Conservation (phyloP, 2,329 filamentous ascomycete species). For the Pochonia chlamydosporia region DNA sequence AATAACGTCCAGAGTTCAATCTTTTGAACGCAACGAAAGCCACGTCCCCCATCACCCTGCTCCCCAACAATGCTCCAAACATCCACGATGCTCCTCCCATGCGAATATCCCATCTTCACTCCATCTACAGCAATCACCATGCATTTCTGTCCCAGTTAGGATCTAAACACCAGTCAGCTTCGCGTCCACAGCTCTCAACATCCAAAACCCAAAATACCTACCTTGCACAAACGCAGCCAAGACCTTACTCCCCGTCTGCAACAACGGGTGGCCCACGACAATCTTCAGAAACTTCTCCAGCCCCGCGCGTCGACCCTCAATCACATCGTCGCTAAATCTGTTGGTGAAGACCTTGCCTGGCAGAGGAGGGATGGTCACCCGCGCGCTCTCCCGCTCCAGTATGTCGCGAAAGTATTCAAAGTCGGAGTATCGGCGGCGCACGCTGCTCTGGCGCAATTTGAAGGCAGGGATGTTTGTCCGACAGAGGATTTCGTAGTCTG, state of each 20-base stretch:
- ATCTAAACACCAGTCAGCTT: conserved; percentile 39
- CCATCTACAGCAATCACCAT: conserved; percentile 50
- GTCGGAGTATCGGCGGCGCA: conserved; percentile 91
- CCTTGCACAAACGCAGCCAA: conserved; percentile 95
- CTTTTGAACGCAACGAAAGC: not conserved
- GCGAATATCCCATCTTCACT: not conserved
- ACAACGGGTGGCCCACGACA: conserved; percentile 88
- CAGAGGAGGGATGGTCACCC: conserved; percentile 91
- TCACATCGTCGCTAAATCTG: conserved; percentile 95
- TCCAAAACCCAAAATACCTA: conserved; percentile 31
- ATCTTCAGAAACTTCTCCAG: conserved; percentile 96
- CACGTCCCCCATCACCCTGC: not conserved
- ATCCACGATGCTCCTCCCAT: not conserved
- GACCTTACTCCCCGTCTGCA: conserved; percentile 97
- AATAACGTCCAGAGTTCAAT: not conserved
- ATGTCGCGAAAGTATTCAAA: conserved; percentile 99
- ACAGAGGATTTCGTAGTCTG: conserved; percentile 96
- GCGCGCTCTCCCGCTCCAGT: conserved; percentile 86
- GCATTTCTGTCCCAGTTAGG: conserved; percentile 89
- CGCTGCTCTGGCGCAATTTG: conserved; percentile 83
- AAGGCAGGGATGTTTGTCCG: conserved; percentile 98
- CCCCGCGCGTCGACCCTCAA: conserved; percentile 86
- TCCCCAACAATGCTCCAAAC: not conserved
- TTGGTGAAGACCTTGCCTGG: conserved; percentile 98
- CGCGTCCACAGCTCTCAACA: not conserved